phyloP scores from a whole-genome alignment of 1,139 yeast species.

The Hansenula lynferdii region DNA sequence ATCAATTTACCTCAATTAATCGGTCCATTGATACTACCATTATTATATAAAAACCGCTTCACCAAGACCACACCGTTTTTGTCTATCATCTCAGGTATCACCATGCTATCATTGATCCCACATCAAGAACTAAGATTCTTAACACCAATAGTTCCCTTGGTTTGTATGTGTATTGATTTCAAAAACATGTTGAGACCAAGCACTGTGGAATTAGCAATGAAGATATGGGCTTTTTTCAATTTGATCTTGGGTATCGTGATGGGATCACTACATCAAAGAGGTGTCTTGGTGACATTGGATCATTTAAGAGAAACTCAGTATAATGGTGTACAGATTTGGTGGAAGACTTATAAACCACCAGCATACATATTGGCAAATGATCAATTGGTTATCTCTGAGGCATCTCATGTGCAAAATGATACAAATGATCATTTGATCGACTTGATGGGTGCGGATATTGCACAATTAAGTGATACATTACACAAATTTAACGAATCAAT shows the following conservation, averaged over 20 bases:
- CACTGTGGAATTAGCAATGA: conserved; percentile 25
- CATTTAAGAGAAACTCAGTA: conserved; percentile 22
- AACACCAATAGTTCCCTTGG: conserved; percentile 69
- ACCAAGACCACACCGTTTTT: conserved; percentile 40
- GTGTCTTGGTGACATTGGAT: conserved; percentile 66
- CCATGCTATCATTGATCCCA: conserved; percentile 63
- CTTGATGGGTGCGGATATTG: conserved; percentile 30
- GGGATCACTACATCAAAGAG: conserved; percentile 90
- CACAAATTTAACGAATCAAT: conserved; percentile 22
- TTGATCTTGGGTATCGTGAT: conserved; percentile 51
- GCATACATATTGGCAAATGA: conserved; percentile 67
- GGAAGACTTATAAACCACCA: conserved; percentile 95
- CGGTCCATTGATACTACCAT: conserved; percentile 65
- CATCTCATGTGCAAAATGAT: conserved; percentile 18
- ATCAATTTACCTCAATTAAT: conserved; percentile 73
- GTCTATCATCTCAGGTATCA: conserved; percentile 57
- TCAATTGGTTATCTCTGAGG: conserved; percentile 23
- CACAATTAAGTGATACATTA: conserved; percentile 22
- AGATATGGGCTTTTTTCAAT: conserved; percentile 66
- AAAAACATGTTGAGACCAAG: conserved; percentile 23
- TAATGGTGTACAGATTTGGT: conserved; percentile 60
- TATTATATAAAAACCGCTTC: conserved; percentile 28
- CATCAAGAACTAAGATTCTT: conserved; percentile 92
- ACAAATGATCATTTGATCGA: conserved; percentile 29
- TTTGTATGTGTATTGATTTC: conserved; percentile 58